Base-by-base conservation (phyloP, 225 moss, liverwort and hornwort species). In the Neckera pumila region DNA sequence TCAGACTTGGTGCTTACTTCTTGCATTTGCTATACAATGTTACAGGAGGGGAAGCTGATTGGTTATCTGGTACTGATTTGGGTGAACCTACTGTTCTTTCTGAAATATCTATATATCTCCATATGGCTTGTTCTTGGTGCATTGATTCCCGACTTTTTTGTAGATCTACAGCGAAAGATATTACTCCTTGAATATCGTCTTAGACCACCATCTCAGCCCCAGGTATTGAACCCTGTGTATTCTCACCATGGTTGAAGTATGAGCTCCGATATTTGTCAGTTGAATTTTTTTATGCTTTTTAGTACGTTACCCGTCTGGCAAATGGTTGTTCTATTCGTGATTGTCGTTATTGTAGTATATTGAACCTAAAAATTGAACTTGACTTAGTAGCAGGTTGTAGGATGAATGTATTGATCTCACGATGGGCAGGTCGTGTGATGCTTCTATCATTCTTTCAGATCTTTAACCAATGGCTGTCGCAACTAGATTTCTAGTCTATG, bases 101-200 rank as follows among this genome's bases (percentile, higher is more conserved):
- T 63, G 73, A 54, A 62, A 30, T 77, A 58, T 82, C 40, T 84
- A 27, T 67, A 51, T 86, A 30, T 84, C 17, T 84, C 53, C 57
- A 31, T 77, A 16, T 47, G 76, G n/a, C 87, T 87, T 89, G 56
- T 71, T 77, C 80, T 62, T 85, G 40, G 70, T 62, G 59, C 36
- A 77, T 65, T 76, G 57, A 77, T 84, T 81, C 43, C 57, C 31
- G 80, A 59, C 13, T 85, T 85, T 85, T 88, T 40, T 88, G 77
- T 88, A 94, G 94, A 94, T 90, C 87, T 97, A 75, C 94, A 97
- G 84, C 93, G 95, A 63, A 94, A 94, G 86, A 93, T 94, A 47
- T 89, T 92, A 85, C 89, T 85, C 84, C 77, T 95, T 16, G 92
- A 93, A 62, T 91, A 90, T 81, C 87, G 91, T 76, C 93, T 95